Evolutionary conservation across 345 rosid species (phyloP), one percentile per base, ranked within the genome.

Genomic region (Mangifera indica): DNA sequence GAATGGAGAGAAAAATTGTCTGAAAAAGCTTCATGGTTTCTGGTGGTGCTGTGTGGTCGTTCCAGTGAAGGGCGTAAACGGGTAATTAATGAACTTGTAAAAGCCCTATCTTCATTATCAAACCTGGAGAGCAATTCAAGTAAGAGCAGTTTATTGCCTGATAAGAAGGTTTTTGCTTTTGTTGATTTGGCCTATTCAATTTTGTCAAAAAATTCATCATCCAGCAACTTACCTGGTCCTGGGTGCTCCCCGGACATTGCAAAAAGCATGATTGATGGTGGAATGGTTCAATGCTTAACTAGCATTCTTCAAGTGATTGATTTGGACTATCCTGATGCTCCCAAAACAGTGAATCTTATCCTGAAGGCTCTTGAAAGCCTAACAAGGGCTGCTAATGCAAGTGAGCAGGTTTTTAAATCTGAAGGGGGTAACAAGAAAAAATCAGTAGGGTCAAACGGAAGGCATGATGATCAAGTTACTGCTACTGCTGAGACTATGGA

Each of bases 301-400:
- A 81, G 82, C 79, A 85, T 94, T 84, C 92, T 94, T 78, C 86
- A 87, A 71, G 97, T 84, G 73, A 81, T 94, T 69, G 98, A 94
- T 83, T 83, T 94, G 66, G 98, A 94, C 77, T 97, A 94, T 87
- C 97, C 97, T 65, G 93, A 94, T 81, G 91, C 98, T 78, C 91
- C 97, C 10, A 94, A 90, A 75, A 81, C 85, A 81, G 95, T 90
- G 53, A 90, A 86, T 76, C 92, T 94, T 82, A 82, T 94, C 26
- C 85, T 94, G 24, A 94, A 92, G 84, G 88, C 92, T 69, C 81
- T 94, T 70, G 98, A 94, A 76, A 87, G 91, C 80, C 78, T 94
- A 51, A 89, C 97, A 45, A 89, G 97, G 80, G 97, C 97, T 84
- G 97, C 95, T 71, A 94, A 92, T 90, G 85, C 91, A 67, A 86